Base-by-base conservation (phyloP, 148 eudicot genomes). In the Rhododendron ferrugineum region DNA sequence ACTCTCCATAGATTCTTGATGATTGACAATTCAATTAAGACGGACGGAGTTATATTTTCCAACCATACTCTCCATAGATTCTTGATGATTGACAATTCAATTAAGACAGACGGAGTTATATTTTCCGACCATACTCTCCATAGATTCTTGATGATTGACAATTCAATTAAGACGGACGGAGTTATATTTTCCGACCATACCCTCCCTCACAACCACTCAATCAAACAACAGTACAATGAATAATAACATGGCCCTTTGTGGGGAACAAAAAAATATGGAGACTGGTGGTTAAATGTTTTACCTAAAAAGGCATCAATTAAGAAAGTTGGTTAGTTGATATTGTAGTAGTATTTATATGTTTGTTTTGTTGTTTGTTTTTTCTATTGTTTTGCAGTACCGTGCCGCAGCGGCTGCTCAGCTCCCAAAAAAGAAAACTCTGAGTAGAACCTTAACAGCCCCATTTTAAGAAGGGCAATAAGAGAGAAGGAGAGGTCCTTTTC, bases 371-470 rank as follows among this genome's bases (percentile, higher is more conserved):
- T 28, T 44, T 3, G 6, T 40, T 56, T n/a, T 68, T 6, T 40
- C 11, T 60, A 1, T 78, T 58, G 6, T 62, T 52, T 52, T 86
- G 86, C 62, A 85, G 88, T 70, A 88, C 44, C 62, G 86, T n/a
- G 77, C 75, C 47, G 84, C 85, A 47, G 86, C 85, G 26, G 46
- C 90, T 26, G 81, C 84, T 28, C 26, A 88, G 84, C 32, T 85
- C n/a, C 88, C 86, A 0, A 90, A 87, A 87, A 90, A 79, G 85
- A 82, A 20, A 58, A 85, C 60, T 50, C 91, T 87, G 73, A 47
- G 9, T 40, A 87, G 92, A 91, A 87, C 92, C 54, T 85, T 86
- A 84, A 88, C 92, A 5, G 92, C 94, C 46, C 92, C 90, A 66
- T 91, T 91, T 87, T 92, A 5, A 70, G 75, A 30, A 14, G 37